A percentile compares a stretch with the other conserved stretches of the same genome.
These are phyloP conservation scores for Teratosphaeria epicoccoides DNA, from an alignment of 2,329 filamentous ascomycete species.

Conservation along the genomic window DNA sequence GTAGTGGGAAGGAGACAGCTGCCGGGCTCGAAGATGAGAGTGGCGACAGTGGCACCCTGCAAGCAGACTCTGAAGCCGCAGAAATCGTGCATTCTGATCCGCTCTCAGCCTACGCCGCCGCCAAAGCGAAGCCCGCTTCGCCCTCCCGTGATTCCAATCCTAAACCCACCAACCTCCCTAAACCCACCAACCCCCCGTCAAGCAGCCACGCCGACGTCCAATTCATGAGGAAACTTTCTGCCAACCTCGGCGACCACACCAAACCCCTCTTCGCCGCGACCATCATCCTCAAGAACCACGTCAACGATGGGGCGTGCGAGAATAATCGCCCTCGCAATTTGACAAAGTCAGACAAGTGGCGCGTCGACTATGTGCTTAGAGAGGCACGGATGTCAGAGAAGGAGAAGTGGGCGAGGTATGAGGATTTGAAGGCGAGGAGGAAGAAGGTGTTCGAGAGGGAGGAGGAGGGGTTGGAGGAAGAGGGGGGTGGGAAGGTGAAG, in stretches of 20 bases:
- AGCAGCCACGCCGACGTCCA: conserved; percentile 2
- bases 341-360: conserved; percentile 47
- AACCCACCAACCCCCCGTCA: not conserved
- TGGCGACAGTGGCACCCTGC: not conserved
- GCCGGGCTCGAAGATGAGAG: not conserved
- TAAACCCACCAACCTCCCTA: not conserved
- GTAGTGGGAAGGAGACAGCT: conserved; percentile 7
- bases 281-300: conserved; percentile 59
- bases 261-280: conserved; percentile 54
- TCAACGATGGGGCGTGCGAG: conserved; percentile 50
- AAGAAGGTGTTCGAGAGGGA: conserved; percentile 34
- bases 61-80: not conserved
- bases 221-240: conserved; percentile 3
- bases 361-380: conserved; percentile 65
- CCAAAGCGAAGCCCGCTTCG: not conserved
- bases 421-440: conserved; percentile 47
- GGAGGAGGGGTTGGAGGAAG: conserved; percentile 30
- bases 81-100: not conserved
- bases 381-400: conserved; percentile 40
- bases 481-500: conserved; percentile 24
- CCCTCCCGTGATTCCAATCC: not conserved
- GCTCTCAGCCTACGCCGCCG: not conserved
- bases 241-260: conserved; percentile 3
- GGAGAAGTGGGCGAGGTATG: conserved; percentile 45
- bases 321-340: conserved; percentile 46